Base-by-base conservation (phyloP, 176 grass and related monocot species). In the Stipa capillata region DNA sequence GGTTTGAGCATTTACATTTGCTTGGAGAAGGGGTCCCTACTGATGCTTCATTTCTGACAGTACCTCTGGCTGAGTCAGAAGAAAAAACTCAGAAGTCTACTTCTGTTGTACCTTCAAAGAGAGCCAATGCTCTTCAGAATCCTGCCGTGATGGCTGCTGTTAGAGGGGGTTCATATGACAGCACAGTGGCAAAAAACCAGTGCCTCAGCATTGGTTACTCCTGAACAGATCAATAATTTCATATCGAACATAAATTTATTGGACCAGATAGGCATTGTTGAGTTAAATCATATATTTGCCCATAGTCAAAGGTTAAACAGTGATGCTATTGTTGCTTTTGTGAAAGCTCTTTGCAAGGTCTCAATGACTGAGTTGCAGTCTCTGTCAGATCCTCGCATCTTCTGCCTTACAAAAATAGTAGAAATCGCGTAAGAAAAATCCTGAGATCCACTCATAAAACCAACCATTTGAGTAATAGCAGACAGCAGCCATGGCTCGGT, bases 371-470 rank as follows among this genome's bases (percentile, higher is more conserved):
- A 98, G 74, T 82, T 98, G 74, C 92, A 98, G 79, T 94, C 96
- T 83, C 90, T 74, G 25, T 86, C 82, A 64, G 86, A 98, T 89
- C 96, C 96, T 78, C 90, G 90, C 34, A 94, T 98, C 81, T 98
- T 98, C 87, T 94, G 96, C 74, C 96, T 98, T 68, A 98, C 96
- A 68, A 98, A 98, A 93, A 94, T 98, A 80, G 96, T 95, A 58
- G 96, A 98, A 72, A 93, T 94, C 16, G 88, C 96, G 90, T 98
- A 94, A 95, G 92, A 77, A 60, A 79, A 62, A 39, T 79, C 59
- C 82, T 51, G 25, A 57, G 49, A 68, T 69, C 73, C 34, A 65
- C 45, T 72, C 72, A 28, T 76, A 83, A 81, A 69, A 49, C 20
- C 15, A 15, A 53, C 20, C 39, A 42, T 67, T 52, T 79, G 81